Conservation (phyloP, 2,329 filamentous ascomycete genomes). For the Trichoderma pleuroti region DNA sequence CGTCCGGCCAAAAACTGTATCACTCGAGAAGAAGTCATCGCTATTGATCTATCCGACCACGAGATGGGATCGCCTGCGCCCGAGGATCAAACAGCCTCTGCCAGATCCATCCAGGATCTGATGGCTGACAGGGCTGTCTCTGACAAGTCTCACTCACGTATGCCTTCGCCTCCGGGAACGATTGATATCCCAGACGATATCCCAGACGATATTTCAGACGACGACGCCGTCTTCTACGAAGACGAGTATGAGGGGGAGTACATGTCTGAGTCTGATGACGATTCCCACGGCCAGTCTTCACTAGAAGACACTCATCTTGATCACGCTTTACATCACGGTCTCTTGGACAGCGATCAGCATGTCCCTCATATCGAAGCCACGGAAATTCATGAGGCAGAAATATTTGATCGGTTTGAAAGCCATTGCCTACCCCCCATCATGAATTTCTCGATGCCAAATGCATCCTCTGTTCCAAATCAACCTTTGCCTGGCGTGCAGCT, state of each 20-base stretch:
- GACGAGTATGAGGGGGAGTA: slow-evolving; percentile 4
- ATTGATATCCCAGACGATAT: not conserved
- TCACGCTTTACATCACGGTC: not conserved
- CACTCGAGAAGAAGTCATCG: not conserved
- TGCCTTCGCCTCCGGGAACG: slow-evolving; percentile 5
- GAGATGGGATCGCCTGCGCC: slow-evolving; percentile 6
- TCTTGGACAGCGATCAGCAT: not conserved
- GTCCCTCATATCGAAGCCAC: not conserved
- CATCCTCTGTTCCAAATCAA: not conserved
- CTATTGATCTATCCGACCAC: slow-evolving; percentile 27
- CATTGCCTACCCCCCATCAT: slow-evolving; percentile 11
- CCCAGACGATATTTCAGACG: slow-evolving; percentile 13
- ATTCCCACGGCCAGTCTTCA: not conserved
- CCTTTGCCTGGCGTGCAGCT: not conserved
- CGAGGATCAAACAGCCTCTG: not conserved
- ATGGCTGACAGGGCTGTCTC: not conserved
- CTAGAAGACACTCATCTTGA: not conserved
- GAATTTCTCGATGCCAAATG: not conserved
- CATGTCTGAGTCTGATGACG: slow-evolving; percentile 7
- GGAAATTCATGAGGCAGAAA: not conserved
- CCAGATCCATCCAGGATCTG: not conserved
- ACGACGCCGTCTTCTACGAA: slow-evolving; percentile 8
- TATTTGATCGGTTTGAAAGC: slow-evolving; percentile 2
- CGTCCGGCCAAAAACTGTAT: slow-evolving; percentile 24
- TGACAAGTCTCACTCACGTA: not conserved